phyloP scores from a whole-genome alignment of 164 flowering plant genomes.

The Nelumbo lutea region DNA sequence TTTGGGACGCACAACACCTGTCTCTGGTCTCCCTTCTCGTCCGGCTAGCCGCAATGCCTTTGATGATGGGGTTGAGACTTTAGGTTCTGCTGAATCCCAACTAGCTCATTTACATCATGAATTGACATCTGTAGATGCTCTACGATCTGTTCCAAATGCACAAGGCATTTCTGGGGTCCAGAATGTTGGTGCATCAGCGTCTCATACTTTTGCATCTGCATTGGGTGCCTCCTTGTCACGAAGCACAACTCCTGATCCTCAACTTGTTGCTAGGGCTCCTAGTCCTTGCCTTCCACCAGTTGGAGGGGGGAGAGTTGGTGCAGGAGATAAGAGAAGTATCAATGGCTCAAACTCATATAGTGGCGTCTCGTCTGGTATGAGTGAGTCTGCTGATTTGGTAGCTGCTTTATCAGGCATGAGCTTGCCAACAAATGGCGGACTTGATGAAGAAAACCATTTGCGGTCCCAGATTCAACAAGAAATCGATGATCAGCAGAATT shows the following conservation, averaged over 20 bases:
- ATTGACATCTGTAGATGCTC: constrained; percentile 34
- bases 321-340: constrained; percentile 45
- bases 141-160: constrained; percentile 27
- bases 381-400: constrained; percentile 45
- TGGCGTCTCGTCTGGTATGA: constrained; percentile 36
- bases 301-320: constrained; percentile 50
- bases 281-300: constrained; percentile 76
- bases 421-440: constrained; percentile 39
- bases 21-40: constrained; percentile 60
- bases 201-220: constrained; percentile 68
- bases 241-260: constrained; percentile 79
- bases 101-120: constrained; percentile 49
- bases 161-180: constrained; percentile 30
- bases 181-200: constrained; percentile 32
- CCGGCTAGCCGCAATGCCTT: constrained; percentile 73
- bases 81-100: constrained; percentile 43
- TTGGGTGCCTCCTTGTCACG: constrained; percentile 70
- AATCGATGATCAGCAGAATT: constrained; percentile 33
- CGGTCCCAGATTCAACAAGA: constrained; percentile 39
- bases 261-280: constrained; percentile 55
- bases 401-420: constrained; percentile 73
- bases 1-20: constrained; percentile 32
- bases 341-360: constrained; percentile 35
- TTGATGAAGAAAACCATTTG: constrained; percentile 38
- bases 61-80: constrained; percentile 38